Base-by-base conservation (phyloP, 768 basidiomycete genomes). In the Boletus patriciae region DNA sequence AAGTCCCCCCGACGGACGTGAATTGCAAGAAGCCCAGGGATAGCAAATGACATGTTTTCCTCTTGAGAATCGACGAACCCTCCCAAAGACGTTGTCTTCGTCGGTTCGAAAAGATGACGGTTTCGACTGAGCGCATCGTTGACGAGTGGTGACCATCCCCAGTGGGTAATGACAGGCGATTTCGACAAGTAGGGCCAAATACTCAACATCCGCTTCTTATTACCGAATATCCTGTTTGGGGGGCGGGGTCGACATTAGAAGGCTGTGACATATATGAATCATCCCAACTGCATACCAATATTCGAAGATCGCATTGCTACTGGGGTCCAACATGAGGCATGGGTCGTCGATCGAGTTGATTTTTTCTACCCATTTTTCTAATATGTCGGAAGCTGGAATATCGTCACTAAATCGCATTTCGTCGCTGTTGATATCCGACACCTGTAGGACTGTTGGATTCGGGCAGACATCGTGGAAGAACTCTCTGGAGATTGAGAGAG, bases 1-100 rank as follows among this genome's bases (percentile, higher is more conserved):
- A 74, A 83, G 64, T 82, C 81, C 13, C 83, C 82, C 27, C 81
- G 71, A 2, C 82, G 80, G 44, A 83, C 66, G 59, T 83, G 83
- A 9, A 83, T 62, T 4, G 76, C 83, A 6, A 83, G 70, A 1
- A 82, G 70, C 16, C 81, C 78, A 0, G 73, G 61, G 29, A 80
- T 67, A 6, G 66, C 62, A 2, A 52, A 6, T 10, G 48, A 52
- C 25, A 58, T 52, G 16, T 29, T 45, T 50, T 64, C 56, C 31
- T 45, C n/a, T 19, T 3, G 15, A 6, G 19, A 23, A 37, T 33
- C 18, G n/a, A 57, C 38, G 0, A 62, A 5, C 23, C 43, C 2
- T 16, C 37, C 18, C 15, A 57, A 47, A 58, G 49, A 41, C 49
- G 4, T 36, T 21, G 46, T 6, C 0, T 23, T 9, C 2, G 21